Percentiles rank a stretch among this genome's conserved stretches.
Evolutionary conservation across 2,329 filamentous ascomycete genomes (phyloP).

Genomic region (Aspergillus latus): DNA sequence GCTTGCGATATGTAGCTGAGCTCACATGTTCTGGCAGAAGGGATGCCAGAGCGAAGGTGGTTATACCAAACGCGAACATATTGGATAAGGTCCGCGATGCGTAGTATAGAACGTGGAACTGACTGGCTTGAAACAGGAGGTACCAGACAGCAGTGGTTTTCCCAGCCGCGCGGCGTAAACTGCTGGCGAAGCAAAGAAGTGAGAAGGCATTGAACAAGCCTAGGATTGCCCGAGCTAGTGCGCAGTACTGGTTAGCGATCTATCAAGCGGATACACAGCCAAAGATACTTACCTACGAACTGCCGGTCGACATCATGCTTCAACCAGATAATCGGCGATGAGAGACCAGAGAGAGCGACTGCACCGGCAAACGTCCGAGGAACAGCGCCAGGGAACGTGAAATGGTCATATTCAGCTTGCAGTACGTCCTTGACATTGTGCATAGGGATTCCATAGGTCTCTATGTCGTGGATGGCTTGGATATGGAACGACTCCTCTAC

Average conservation of each 20-base stretch:
- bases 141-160: constrained; percentile 73
- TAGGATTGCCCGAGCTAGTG: constrained; percentile 68
- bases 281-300: constrained; percentile 49
- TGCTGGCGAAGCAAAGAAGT: constrained; percentile 64
- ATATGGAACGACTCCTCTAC: constrained; percentile 99
- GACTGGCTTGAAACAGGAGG: constrained; percentile 70
- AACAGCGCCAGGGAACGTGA: constrained; percentile 85
- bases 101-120: constrained; percentile 94
- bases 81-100: constrained; percentile 89
- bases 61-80: constrained; percentile 86
- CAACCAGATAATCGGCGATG: constrained; percentile 63
- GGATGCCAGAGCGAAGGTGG: constrained; percentile 46
- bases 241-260: background rate
- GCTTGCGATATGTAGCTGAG: constrained; percentile 36
- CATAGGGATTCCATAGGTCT: constrained; percentile 73
- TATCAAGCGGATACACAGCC: background rate
- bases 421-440: constrained; percentile 56
- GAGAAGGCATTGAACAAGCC: constrained; percentile 72
- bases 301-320: constrained; percentile 60
- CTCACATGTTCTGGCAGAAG: constrained; percentile 48
- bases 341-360: constrained; percentile 70
- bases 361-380: constrained; percentile 88
- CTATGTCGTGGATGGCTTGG: constrained; percentile 87
- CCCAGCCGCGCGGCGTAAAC: constrained; percentile 68
- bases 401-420: constrained; percentile 75